Percentiles rank a stretch among this genome's conserved stretches.
Conservation (phyloP, 768 basidiomycete species). For the Mycena latifolia region DNA sequence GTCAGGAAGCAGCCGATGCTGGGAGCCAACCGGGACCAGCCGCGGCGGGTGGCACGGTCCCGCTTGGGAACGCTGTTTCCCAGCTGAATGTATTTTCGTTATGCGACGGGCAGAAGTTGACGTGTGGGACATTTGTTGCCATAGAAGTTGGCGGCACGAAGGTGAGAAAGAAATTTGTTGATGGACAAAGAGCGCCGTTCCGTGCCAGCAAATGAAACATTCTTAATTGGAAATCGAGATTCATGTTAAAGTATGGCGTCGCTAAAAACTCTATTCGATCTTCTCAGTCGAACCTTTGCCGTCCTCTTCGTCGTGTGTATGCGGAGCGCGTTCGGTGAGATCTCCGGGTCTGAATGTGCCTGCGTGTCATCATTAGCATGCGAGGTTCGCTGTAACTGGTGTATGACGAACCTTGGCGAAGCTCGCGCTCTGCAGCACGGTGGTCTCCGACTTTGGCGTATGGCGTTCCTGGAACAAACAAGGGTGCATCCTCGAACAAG, state of each 20-base stretch:
- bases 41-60: no score
- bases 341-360: conserved; percentile 46
- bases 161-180: background rate
- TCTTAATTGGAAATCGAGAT: background rate
- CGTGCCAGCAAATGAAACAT: background rate
- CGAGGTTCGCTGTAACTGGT: no score
- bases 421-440: conserved; percentile 51
- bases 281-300: conserved; percentile 34
- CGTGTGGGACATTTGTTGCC: background rate
- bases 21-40: no score
- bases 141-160: background rate
- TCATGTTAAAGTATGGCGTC: no score
- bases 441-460: conserved; percentile 53
- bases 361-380: conserved; percentile 23
- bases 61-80: no score
- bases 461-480: conserved; percentile 51
- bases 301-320: conserved; percentile 29
- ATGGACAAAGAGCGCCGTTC: no score
- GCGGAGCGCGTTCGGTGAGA: conserved; percentile 40
- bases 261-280: conserved; percentile 26
- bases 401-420: conserved; percentile 51
- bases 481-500: conserved; percentile 52
- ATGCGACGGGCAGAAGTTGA: no score
- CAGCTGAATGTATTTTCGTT: no score
- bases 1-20: no score